A percentile compares a stretch with the other conserved stretches of the same genome.
Conservation (phyloP, 23 red algal genomes). For the Agarophyton chilense region DNA sequence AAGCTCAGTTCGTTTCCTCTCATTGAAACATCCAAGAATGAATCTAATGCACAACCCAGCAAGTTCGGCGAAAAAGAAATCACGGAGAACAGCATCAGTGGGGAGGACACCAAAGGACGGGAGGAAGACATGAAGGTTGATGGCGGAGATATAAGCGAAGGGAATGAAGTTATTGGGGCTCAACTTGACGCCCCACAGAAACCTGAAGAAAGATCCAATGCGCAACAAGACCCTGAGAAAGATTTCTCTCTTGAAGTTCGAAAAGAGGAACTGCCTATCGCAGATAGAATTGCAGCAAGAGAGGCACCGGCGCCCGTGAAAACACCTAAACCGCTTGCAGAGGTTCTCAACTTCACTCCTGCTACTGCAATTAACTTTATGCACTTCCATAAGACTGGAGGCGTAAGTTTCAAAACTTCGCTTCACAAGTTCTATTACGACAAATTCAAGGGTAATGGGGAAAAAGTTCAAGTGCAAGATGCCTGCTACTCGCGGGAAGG, state of each 20-base stretch:
- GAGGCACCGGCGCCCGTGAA: not conserved
- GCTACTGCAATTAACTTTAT: slow-evolving; percentile 65
- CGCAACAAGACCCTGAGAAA: not conserved
- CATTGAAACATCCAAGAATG: not conserved
- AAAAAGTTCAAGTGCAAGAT: slow-evolving; percentile 16
- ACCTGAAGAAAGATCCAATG: not conserved
- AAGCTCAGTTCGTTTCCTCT: not conserved
- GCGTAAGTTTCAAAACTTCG: slow-evolving; percentile 54
- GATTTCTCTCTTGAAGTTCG: not conserved
- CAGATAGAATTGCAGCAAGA: not conserved
- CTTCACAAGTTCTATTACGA: slow-evolving; percentile 43
- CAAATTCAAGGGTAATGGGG: slow-evolving; percentile 34
- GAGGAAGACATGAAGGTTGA: not conserved
- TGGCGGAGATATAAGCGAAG: not conserved
- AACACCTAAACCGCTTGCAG: not conserved
- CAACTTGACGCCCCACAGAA: not conserved
- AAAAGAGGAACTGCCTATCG: not conserved
- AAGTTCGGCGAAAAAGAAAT: not conserved
- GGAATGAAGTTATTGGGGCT: not conserved
- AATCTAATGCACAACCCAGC: not conserved
- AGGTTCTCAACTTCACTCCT: slow-evolving; percentile 17
- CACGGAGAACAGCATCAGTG: not conserved
- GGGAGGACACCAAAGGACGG: not conserved
- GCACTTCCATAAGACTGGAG: slow-evolving; percentile 72
- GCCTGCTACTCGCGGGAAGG: slow-evolving; percentile 38